Evolutionary conservation across 768 basidiomycete species (phyloP), one percentile per base, ranked within the genome.

Genomic region (Leccinum uliginosum): DNA sequence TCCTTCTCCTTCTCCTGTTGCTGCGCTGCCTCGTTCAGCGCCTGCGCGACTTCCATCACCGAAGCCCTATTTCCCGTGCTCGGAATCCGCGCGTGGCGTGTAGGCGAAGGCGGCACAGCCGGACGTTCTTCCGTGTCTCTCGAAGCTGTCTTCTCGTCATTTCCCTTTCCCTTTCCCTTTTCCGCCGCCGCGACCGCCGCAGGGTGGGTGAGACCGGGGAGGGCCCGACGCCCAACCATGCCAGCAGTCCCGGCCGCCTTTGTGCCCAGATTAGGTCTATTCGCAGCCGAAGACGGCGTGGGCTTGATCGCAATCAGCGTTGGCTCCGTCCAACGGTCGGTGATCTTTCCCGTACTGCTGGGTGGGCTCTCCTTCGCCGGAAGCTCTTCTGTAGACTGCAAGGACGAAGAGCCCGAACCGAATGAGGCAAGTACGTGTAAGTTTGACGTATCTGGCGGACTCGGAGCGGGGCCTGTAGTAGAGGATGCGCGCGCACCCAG

Each of bases 21-120:
- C 52, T 56, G 54, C 32, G 65, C 65, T 6, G 67, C 71, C 56
- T 80, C 76, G 32, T 67, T 75, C 53, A 89, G 67, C 9, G 81
- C 79, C 66, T 85, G 85, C 3, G 87, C 87, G 11, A 91, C 82
- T 43, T 91, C 87, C 89, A 91, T 91, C 23, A 84, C 87, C 14
- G 83, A 82, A 19, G 86, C 82, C 57, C 90, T 75, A 52, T 80
- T 83, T 15, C 87, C 86, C 6, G 86, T 81, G 63, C 82, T 88
- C 5, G 87, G 82, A 51, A 85, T 85, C 21, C 87, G 83, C 46
- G 72, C 56, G 63, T 80, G 81, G 51, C 76, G 78, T 4, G 71
- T 65, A 6, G 80, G 76, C 1, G 78, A 71, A 4, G 65, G 59
- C 2, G 71, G 59, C 21, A 67, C 45, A 3, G 17, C 1, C 7